These are phyloP conservation scores for Penicillium sp. DNA, from an alignment of 2,329 filamentous ascomycete genomes.

Conservation along the genomic window DNA sequence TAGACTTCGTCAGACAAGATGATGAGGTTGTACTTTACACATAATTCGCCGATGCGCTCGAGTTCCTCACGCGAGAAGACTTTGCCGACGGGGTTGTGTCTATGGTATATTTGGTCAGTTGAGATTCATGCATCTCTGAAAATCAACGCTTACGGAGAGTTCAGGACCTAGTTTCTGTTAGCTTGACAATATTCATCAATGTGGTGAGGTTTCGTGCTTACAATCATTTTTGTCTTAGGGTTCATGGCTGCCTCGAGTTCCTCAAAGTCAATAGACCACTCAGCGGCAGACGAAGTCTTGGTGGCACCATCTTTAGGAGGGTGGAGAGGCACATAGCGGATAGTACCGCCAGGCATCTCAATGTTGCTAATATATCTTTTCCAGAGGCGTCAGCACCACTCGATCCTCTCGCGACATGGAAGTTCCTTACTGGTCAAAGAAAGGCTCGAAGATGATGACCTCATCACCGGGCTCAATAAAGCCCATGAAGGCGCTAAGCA, in stretches of 20 bases:
- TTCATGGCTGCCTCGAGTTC: constrained; percentile 79
- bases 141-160: constrained; percentile 45
- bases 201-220: constrained; percentile 53
- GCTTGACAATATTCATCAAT: constrained; percentile 1
- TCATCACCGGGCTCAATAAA: constrained; percentile 94
- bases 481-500: constrained; percentile 96
- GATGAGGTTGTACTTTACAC: constrained; percentile 88
- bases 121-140: neutral
- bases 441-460: constrained; percentile 96
- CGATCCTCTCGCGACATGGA: neutral
- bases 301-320: constrained; percentile 76
- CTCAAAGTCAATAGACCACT: constrained; percentile 84
- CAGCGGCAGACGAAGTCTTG: constrained; percentile 75
- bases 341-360: constrained; percentile 92
- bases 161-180: constrained; percentile 41
- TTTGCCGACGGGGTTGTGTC: constrained; percentile 93
- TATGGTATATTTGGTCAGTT: constrained; percentile 23
- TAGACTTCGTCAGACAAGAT: constrained; percentile 93
- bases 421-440: constrained; percentile 79
- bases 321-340: constrained; percentile 92
- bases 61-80: constrained; percentile 84
- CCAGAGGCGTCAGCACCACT: neutral
- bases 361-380: constrained; percentile 89
- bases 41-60: constrained; percentile 77
- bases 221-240: constrained; percentile 90